Evolutionary conservation across 495 filamentous ascomycete species (phyloP), one percentile per base, ranked within the genome.

Genomic region (Xanthoparmelia taractica): DNA sequence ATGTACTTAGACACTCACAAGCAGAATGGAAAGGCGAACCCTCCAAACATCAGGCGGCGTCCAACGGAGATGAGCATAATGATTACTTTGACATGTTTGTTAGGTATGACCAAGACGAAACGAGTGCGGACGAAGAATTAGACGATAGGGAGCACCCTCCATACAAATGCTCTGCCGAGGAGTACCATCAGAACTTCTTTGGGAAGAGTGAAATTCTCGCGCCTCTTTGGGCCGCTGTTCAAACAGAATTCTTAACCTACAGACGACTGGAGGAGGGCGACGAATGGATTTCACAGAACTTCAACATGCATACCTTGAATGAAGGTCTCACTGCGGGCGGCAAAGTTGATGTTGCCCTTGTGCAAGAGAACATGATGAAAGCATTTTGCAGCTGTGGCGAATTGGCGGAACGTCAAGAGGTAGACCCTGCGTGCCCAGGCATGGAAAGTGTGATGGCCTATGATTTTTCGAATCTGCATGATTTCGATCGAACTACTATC

Each of bases 181-280:
- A 60, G 8, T 13, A 59, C 27, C 57, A 70, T 36, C 0, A 58
- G 56, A 67, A 66, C 38, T 66, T 59, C 63, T 71, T 66, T 57
- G 64, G 65, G 41, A 34, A 45, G 23, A 71, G 47, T 58, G 63
- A 63, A 52, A 29, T 33, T 50, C 57, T 72, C 17, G 66, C 59
- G 15, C 40, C 63, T 59, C 63, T 73, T 23, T 69, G 70, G 68
- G 70, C 70, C 6, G 68, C 70, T 17, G 41, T 72, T 2, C 66
- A 71, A 34, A 69, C 70, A 43, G 70, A 72, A 52, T 55, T 70
- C 15, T 40, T 73, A 13, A 72, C 71, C 18, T 72, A 73, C 58
- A 27, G 70, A 59, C 59, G 70, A 57, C 48, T 72, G 25, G 31
- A 58, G 12, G 70, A 60, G 37, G 66, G 63, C 41, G 68, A 73